Evolutionary conservation across 78 protist species (phyloP).

Genomic region (Dictyostelium purpureum): DNA sequence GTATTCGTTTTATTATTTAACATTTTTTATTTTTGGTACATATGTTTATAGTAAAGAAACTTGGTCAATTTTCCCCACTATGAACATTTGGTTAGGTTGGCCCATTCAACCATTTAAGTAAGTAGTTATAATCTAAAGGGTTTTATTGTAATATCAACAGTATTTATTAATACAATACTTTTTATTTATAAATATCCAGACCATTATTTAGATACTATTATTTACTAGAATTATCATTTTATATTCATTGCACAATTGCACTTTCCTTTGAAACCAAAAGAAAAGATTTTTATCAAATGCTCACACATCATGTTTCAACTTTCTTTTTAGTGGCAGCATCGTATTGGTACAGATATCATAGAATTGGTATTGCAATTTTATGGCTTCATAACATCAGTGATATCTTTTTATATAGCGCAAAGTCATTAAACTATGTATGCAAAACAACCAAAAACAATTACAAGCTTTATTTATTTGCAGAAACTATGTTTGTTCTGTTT

Average conservation of each 20-base stretch:
- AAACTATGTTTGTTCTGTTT: conserved; percentile 20
- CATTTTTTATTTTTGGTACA: conserved; percentile 45
- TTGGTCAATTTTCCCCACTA: conserved; percentile 68
- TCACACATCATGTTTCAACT: conserved; percentile 70
- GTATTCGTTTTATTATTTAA: conserved; percentile 58
- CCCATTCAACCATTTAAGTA: conserved; percentile 70
- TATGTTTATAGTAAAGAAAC: conserved; percentile 47
- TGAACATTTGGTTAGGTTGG: conserved; percentile 81
- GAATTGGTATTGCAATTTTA: conserved; percentile 71
- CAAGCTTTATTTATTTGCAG: neutral
- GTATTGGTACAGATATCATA: conserved; percentile 72
- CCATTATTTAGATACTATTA: conserved; percentile 71
- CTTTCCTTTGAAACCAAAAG: conserved; percentile 62
- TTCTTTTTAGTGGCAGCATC: conserved; percentile 63
- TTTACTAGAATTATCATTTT: conserved; percentile 52
- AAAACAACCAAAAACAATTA: conserved; percentile 33
- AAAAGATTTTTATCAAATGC: conserved; percentile 74
- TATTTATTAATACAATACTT: neutral
- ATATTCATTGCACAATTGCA: conserved; percentile 72
- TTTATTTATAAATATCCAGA: neutral
- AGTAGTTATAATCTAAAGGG: neutral
- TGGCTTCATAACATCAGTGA: conserved; percentile 52
- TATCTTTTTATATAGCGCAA: conserved; percentile 67
- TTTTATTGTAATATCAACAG: neutral
- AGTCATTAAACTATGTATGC: conserved; percentile 39